phyloP scores from a whole-genome alignment of 495 filamentous ascomycete genomes.

The Lasiosphaeria miniovina region DNA sequence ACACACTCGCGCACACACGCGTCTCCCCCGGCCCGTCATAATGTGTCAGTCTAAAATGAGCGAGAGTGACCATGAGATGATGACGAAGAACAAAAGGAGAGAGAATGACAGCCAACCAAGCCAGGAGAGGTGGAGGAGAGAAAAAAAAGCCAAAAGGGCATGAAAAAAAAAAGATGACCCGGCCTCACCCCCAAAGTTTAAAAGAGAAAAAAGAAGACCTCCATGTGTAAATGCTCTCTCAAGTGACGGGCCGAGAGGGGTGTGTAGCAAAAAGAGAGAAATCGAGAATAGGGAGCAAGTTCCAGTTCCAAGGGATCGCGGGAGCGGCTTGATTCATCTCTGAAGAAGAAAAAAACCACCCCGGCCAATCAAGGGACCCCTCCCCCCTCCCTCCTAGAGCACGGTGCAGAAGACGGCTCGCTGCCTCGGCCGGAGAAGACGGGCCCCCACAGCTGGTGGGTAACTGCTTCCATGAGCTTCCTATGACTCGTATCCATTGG shows the following conservation, averaged over 20 bases:
- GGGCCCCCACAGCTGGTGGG: conserved; percentile 1
- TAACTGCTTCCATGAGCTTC: conserved; percentile 11
- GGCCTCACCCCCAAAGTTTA: too few relatives aligned
- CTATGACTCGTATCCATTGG: conserved; percentile 26
- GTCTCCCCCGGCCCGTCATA: not conserved
- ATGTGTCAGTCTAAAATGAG: conserved; percentile 14
- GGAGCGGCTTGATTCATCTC: too few relatives aligned
- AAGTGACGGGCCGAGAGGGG: too few relatives aligned
- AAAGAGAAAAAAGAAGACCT: too few relatives aligned
- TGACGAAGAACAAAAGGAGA: not conserved
- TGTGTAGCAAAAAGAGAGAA: too few relatives aligned
- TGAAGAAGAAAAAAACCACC: too few relatives aligned
- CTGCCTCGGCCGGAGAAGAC: not conserved
- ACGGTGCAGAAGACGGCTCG: conserved; percentile 3
- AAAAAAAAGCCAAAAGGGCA: conserved; percentile 8
- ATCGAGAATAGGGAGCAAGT: too few relatives aligned
- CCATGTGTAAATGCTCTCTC: too few relatives aligned
- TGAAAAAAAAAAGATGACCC: not conserved
- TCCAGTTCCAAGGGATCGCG: too few relatives aligned
- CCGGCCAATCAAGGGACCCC: too few relatives aligned
- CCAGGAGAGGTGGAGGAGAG: not conserved
- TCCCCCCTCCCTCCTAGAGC: conserved; percentile 9
- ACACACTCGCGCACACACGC: not conserved
- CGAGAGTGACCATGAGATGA: not conserved
- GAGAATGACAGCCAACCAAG: conserved; percentile 1